These are phyloP conservation scores for Corchorus capsularis DNA, from an alignment of 345 rosid genomes.

Conservation along the genomic window DNA sequence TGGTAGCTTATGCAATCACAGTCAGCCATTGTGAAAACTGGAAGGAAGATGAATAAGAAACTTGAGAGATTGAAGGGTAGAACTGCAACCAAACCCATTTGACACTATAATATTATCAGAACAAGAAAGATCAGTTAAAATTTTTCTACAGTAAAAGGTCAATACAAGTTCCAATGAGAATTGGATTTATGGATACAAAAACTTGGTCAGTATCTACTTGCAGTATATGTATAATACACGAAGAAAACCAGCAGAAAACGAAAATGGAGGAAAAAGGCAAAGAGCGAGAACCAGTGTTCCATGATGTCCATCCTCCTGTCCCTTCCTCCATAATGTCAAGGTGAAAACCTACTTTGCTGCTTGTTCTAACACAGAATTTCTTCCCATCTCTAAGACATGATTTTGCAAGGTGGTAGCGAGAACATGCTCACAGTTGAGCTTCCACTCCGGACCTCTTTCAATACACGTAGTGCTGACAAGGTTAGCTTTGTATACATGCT, in stretches of 20 bases:
- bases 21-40: too few relatives aligned
- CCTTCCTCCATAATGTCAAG: neutral
- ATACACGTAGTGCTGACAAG: conserved; percentile 59
- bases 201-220: neutral
- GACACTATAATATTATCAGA: neutral
- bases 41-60: neutral
- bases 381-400: conserved; percentile 52
- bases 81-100: neutral
- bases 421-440: conserved; percentile 78
- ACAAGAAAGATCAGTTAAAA: neutral
- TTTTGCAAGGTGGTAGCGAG: conserved; percentile 75
- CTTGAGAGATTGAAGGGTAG: neutral
- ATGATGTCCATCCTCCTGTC: too few relatives aligned
- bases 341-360: conserved; percentile 45
- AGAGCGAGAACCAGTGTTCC: neutral
- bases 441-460: conserved; percentile 75
- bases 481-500: conserved; percentile 66
- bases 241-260: neutral
- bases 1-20: neutral
- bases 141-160: conserved; percentile 7
- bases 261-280: neutral
- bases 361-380: conserved; percentile 59
- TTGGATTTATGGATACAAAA: conserved; percentile 13
- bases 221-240: neutral
- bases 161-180: conserved; percentile 6